Conservation (phyloP, 768 basidiomycete species). For the Neoboletus brunneissimus region DNA sequence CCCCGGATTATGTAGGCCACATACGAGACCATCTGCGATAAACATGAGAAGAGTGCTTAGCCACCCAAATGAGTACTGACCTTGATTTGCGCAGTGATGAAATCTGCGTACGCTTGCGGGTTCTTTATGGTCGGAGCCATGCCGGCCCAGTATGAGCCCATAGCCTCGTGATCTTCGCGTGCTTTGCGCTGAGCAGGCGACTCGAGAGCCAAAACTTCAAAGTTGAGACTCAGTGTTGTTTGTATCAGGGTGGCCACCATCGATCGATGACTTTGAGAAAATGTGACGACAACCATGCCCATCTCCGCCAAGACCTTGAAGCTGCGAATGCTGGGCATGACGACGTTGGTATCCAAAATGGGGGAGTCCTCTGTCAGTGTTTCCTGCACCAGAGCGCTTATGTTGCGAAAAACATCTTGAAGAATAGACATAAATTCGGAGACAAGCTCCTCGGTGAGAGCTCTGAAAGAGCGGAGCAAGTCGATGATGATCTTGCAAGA, state of each 20-base stretch:
- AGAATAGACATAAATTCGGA: slow-evolving; percentile 79
- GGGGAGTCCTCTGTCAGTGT: slow-evolving; percentile 67
- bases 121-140: slow-evolving; percentile 78
- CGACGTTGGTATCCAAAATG: slow-evolving; percentile 50
- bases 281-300: slow-evolving; percentile 86
- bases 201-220: slow-evolving; percentile 74
- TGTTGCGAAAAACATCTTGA: slow-evolving; percentile 73
- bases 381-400: slow-evolving; percentile 68
- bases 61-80: slow-evolving; percentile 35
- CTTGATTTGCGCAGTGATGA: slow-evolving; percentile 89
- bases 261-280: slow-evolving; percentile 77
- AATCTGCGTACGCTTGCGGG: slow-evolving; percentile 69
- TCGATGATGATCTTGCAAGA: slow-evolving; percentile 93
- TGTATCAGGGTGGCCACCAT: slow-evolving; percentile 65
- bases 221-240: slow-evolving; percentile 70
- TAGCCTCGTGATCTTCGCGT: slow-evolving; percentile 74
- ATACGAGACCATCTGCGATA: slow-evolving; percentile 78
- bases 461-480: slow-evolving; percentile 73
- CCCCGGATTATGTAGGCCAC: slow-evolving; percentile 86
- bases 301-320: slow-evolving; percentile 95
- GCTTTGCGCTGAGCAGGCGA: slow-evolving; percentile 79
- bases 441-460: slow-evolving; percentile 68
- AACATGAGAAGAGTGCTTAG: slow-evolving; percentile 4
- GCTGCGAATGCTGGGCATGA: slow-evolving; percentile 74
- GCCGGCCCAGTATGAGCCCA: slow-evolving; percentile 80